A percentile compares a stretch with the other conserved stretches of the same genome.
phyloP scores from a whole-genome alignment of 768 basidiomycete species.

The Lactarius indigo region DNA sequence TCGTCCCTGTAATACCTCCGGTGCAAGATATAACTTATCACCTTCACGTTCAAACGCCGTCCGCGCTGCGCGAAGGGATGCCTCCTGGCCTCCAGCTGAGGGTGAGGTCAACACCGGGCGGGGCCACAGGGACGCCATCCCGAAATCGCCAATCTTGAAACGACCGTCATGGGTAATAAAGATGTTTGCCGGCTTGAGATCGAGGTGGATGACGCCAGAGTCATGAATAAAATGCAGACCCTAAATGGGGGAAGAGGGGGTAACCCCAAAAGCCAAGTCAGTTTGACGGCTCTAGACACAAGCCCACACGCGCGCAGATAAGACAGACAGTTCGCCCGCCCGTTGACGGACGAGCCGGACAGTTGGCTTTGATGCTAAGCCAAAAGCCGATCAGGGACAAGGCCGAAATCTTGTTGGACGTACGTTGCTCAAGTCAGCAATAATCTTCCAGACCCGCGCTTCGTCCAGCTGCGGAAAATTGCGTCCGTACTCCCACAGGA shows the following conservation, averaged over 20 bases:
- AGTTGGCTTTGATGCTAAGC: slow-evolving; percentile 22
- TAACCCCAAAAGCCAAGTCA: slow-evolving; percentile 25
- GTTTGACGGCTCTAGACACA: slow-evolving; percentile 11
- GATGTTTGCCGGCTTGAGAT: slow-evolving; percentile 96
- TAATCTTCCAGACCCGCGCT: slow-evolving; percentile 92
- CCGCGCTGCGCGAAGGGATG: slow-evolving; percentile 15
- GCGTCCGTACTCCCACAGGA: slow-evolving; percentile 89
- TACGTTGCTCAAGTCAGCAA: slow-evolving; percentile 86
- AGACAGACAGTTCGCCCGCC: background rate
- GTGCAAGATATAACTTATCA: slow-evolving; percentile 95
- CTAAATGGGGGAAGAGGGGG: slow-evolving; percentile 34
- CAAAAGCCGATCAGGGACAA: slow-evolving; percentile 28
- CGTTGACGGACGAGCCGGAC: background rate
- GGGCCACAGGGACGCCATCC: slow-evolving; percentile 95
- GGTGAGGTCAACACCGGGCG: slow-evolving; percentile 39
- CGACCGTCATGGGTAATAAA: slow-evolving; percentile 84
- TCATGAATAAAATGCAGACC: slow-evolving; percentile 89
- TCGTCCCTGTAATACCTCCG: slow-evolving; percentile 86
- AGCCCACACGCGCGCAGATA: background rate
- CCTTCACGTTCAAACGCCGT: slow-evolving; percentile 89
- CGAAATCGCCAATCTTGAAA: slow-evolving; percentile 98
- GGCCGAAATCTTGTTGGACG: slow-evolving; percentile 33
- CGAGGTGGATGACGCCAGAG: slow-evolving; percentile 87
- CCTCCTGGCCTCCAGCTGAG: slow-evolving; percentile 20
- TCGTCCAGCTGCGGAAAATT: slow-evolving; percentile 84